Percentiles rank a stretch among this genome's conserved stretches.
Conservation (phyloP, 306 rosid genomes). For the Medicago lupulina region DNA sequence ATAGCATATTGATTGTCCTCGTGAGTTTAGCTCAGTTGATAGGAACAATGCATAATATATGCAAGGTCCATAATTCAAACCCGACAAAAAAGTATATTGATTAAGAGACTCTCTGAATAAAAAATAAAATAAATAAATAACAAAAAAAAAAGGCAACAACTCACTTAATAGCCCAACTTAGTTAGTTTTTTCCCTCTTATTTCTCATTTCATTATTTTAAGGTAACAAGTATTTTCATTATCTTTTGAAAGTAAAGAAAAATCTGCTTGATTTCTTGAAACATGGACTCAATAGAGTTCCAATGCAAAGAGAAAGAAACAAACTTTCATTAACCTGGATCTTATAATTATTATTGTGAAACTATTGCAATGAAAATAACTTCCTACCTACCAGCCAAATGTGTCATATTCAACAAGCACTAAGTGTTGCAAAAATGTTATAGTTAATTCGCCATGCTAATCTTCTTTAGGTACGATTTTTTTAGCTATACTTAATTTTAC, state of each 20-base stretch:
- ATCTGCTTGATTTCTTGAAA: neutral
- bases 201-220: neutral
- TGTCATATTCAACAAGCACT: slow-evolving; percentile 32
- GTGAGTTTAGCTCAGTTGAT: no score
- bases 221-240: neutral
- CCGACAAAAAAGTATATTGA: neutral
- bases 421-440: slow-evolving; percentile 28
- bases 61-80: no score
- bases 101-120: no score
- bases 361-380: slow-evolving; percentile 32
- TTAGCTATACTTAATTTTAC: neutral
- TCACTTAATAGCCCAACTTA: neutral
- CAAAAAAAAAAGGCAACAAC: no score
- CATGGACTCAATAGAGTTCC: neutral
- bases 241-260: neutral
- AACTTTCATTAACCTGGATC: slow-evolving; percentile 1
- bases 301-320: neutral
- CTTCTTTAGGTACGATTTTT: slow-evolving; percentile 21
- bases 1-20: neutral
- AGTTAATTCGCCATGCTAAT: slow-evolving; percentile 11
- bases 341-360: slow-evolving; percentile 17
- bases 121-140: no score
- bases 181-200: neutral
- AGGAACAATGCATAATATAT: no score
- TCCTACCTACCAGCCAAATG: slow-evolving; percentile 33